Percentiles rank a stretch among this genome's conserved stretches.
Evolutionary conservation across 176 grass and related monocot genomes (phyloP).

Genomic region (Coix lacrymajobi): DNA sequence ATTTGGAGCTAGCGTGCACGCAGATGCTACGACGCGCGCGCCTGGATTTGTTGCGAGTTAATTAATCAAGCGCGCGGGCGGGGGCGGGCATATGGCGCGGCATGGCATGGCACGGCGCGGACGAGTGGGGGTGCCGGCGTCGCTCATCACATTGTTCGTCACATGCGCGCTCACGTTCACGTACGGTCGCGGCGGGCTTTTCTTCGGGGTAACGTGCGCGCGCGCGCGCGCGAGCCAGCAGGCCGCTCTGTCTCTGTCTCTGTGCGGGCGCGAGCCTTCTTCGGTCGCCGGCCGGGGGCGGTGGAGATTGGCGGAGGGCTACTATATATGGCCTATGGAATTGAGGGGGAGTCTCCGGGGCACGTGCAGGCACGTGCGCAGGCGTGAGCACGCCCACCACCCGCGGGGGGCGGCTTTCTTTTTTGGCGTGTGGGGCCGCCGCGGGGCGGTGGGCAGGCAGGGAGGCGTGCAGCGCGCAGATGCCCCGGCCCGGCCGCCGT

Average conservation of each 20-base stretch:
- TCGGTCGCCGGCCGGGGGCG: conserved; percentile 5
- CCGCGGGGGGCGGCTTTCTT: conserved; percentile 10
- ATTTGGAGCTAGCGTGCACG: not conserved
- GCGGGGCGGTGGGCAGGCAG: not conserved
- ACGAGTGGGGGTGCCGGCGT: not conserved
- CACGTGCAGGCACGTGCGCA: conserved; percentile 60
- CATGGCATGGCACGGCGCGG: not conserved
- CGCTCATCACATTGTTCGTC: conserved; percentile 30
- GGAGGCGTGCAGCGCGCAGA: conserved; percentile 1
- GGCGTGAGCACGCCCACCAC: conserved; percentile 44
- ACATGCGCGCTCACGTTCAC: conserved; percentile 1
- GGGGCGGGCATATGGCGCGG: conserved; percentile 6
- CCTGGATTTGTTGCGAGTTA: conserved; percentile 12
- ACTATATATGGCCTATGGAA: no score
- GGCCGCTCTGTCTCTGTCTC: no score
- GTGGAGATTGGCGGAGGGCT: not conserved
- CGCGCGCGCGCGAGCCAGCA: not conserved
- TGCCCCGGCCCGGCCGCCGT: not conserved
- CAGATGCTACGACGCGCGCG: not conserved
- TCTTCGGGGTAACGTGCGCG: not conserved
- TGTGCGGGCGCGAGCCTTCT: not conserved
- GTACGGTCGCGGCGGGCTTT: not conserved
- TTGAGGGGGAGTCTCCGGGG: no score
- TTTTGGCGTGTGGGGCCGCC: not conserved
- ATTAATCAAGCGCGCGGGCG: not conserved